phyloP scores from a whole-genome alignment of 148 eudicot species.

The Nepenthes gracilis region DNA sequence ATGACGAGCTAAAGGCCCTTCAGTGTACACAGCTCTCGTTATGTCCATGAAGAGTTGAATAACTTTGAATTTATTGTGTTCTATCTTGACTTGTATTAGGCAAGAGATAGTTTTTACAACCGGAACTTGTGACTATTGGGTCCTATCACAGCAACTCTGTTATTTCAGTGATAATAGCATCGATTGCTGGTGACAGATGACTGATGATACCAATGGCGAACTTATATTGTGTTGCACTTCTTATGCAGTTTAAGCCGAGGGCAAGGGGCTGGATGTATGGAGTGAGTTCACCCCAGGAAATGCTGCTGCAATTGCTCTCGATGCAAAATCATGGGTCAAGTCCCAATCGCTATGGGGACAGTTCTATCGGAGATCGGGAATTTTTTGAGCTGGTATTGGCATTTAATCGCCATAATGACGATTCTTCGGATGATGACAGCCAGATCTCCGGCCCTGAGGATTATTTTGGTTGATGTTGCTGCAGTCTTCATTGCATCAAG shows the following conservation, averaged over 20 bases:
- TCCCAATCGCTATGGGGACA: constrained; percentile 23
- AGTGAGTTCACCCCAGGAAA: constrained; percentile 45
- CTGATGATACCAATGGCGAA: constrained; percentile 22
- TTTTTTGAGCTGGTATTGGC: constrained; percentile 40
- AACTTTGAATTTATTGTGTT: no score
- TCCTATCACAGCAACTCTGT: no score
- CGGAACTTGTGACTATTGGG: no score
- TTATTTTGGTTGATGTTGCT: constrained; percentile 20
- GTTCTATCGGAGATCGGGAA: constrained; percentile 25
- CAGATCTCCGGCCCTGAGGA: constrained; percentile 41
- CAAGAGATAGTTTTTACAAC: no score
- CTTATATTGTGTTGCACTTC: constrained; percentile 27
- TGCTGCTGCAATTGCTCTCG: constrained; percentile 47
- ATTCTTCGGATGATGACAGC: constrained; percentile 30
- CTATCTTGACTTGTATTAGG: no score
- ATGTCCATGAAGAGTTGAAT: no score
- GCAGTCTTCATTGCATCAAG: not conserved
- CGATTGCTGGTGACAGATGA: constrained; percentile 12
- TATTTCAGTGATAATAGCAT: constrained; percentile 2
- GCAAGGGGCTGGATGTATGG: constrained; percentile 42
- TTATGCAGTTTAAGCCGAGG: constrained; percentile 37
- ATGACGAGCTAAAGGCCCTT: not conserved
- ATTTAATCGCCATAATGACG: constrained; percentile 27
- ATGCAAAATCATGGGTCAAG: constrained; percentile 23
- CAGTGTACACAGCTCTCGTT: no score